Percentiles rank a stretch among this genome's conserved stretches.
phyloP scores from a whole-genome alignment of 2,329 filamentous ascomycete species.

The Acrodontium crateriforme region DNA sequence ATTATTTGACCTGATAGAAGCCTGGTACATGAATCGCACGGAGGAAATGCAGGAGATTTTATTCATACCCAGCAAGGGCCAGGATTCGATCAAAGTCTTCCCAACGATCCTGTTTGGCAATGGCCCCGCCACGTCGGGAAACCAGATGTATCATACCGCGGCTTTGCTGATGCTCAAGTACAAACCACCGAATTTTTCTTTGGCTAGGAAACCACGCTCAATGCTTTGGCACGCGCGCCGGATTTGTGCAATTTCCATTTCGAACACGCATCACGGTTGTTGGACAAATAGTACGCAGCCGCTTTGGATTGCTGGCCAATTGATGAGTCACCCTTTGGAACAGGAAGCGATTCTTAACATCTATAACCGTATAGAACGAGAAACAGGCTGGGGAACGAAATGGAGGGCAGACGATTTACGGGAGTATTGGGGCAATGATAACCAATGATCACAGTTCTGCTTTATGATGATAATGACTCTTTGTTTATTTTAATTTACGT shows the following conservation, averaged over 20 bases:
- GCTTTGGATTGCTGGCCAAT: slow-evolving; percentile 35
- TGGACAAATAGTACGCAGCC: slow-evolving; percentile 35
- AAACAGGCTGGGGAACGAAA: slow-evolving; percentile 40
- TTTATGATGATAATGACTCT: no score
- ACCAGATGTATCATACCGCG: slow-evolving; percentile 44
- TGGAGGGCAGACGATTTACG: slow-evolving; percentile 41
- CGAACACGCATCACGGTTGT: slow-evolving; percentile 31
- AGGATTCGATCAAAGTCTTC: slow-evolving; percentile 15
- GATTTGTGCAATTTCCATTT: slow-evolving; percentile 33
- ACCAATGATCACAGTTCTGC: no score
- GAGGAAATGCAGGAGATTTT: slow-evolving; percentile 22
- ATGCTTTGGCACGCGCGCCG: slow-evolving; percentile 36
- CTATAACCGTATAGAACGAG: slow-evolving; percentile 36
- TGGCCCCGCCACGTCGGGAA: slow-evolving; percentile 31
- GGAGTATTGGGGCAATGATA: slow-evolving; percentile 36
- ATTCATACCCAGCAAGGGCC: slow-evolving; percentile 13
- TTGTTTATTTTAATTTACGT: background rate
- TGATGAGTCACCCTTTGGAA: slow-evolving; percentile 32
- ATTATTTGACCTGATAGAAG: slow-evolving; percentile 21
- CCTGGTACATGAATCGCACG: slow-evolving; percentile 20
- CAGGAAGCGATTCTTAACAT: slow-evolving; percentile 35
- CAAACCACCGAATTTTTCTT: slow-evolving; percentile 26
- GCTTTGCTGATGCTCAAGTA: slow-evolving; percentile 39
- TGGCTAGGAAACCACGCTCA: slow-evolving; percentile 23
- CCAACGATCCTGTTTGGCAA: slow-evolving; percentile 34